Evolutionary conservation across 768 basidiomycete species (phyloP).

Genomic region (Paxillus ammoniavirescens): DNA sequence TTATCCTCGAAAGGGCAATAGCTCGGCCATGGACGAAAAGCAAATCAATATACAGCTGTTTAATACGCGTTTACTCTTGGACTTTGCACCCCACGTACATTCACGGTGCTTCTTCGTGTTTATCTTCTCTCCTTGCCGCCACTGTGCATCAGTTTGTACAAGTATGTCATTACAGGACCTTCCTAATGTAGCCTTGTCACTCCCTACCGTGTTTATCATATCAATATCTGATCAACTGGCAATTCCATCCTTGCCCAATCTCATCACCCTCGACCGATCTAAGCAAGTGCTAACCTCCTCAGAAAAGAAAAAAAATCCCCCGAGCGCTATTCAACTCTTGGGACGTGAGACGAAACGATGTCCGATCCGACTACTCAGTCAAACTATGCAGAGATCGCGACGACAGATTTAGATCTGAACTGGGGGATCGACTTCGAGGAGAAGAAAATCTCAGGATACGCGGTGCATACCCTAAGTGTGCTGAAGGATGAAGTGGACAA

Average conservation of each 20-base stretch:
- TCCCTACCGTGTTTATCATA: slow-evolving; percentile 10
- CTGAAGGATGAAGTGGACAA: slow-evolving; percentile 51
- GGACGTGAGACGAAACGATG: not conserved
- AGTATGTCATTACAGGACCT: slow-evolving; percentile 3
- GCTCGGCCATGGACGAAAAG: too few species aligned
- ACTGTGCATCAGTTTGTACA: slow-evolving; percentile 1
- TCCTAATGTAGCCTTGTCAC: slow-evolving; percentile 9
- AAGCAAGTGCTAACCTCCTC: not conserved
- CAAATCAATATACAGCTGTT: not conserved
- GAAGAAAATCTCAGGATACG: slow-evolving; percentile 62
- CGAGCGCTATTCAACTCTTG: not conserved
- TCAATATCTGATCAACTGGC: not conserved
- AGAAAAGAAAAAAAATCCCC: not conserved
- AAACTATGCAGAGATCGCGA: slow-evolving; percentile 69
- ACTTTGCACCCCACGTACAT: not conserved
- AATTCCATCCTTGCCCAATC: not conserved
- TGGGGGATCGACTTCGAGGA: slow-evolving; percentile 77
- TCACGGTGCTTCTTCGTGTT: not conserved
- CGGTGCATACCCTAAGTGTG: slow-evolving; percentile 57
- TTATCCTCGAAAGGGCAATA: not conserved
- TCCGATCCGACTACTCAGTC: slow-evolving; percentile 74
- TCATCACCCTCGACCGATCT: not conserved
- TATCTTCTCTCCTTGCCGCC: not conserved
- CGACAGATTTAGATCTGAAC: slow-evolving; percentile 67
- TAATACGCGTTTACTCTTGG: not conserved